A percentile compares a stretch with the other conserved stretches of the same genome.
phyloP scores from a whole-genome alignment of 352 stramenopile species.

The Globisporangium barbulae region DNA sequence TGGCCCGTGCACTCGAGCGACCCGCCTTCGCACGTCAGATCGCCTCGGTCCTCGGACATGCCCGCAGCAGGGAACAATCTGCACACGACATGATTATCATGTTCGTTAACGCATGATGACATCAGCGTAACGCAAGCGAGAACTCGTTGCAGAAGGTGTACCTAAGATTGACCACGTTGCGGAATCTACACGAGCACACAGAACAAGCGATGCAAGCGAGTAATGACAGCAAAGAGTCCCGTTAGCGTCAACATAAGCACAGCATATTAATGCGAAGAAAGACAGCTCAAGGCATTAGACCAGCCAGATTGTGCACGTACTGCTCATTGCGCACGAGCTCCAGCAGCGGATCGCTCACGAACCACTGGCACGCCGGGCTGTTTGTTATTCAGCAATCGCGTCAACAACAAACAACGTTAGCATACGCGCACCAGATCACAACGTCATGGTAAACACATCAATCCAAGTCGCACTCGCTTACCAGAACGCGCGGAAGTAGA shows the following conservation, averaged over 20 bases:
- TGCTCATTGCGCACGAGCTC: slow-evolving; percentile 66
- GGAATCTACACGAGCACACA: slow-evolving; percentile 40
- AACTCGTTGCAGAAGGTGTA: slow-evolving; percentile 23
- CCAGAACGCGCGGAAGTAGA: slow-evolving; percentile 80
- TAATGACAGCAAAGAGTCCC: not conserved
- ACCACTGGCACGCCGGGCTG: slow-evolving; percentile 82
- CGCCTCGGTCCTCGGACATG: slow-evolving; percentile 61
- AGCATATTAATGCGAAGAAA: not conserved
- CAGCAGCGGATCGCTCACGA: slow-evolving; percentile 64
- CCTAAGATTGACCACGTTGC: slow-evolving; percentile 67
- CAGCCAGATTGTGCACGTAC: slow-evolving; percentile 20
- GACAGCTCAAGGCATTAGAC: not conserved
- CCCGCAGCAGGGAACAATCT: slow-evolving; percentile 71
- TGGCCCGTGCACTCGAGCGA: slow-evolving; percentile 72
- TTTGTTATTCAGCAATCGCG: not conserved
- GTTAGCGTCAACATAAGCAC: not conserved
- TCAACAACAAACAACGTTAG: not conserved
- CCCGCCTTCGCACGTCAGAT: slow-evolving; percentile 60
- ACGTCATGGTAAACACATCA: not conserved
- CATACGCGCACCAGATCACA: not conserved
- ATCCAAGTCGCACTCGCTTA: slow-evolving; percentile 14
- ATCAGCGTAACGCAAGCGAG: not conserved
- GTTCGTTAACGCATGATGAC: not conserved
- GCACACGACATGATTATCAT: not conserved
- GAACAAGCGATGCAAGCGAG: not conserved